Evolutionary conservation across 306 rosid species (phyloP), one percentile per base, ranked within the genome.

Genomic region (Fagus crenata): DNA sequence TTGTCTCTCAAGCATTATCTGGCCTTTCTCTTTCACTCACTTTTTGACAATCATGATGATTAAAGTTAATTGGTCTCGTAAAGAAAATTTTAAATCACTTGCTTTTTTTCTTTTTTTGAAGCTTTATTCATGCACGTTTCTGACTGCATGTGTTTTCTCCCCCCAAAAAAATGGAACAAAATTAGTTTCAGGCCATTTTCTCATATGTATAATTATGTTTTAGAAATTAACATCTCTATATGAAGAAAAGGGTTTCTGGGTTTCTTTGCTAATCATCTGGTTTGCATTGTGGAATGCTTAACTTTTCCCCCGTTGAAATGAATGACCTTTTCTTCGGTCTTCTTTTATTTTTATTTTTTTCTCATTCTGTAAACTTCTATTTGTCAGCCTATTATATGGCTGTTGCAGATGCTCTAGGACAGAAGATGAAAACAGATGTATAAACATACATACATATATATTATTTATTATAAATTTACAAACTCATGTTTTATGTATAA

Each of bases 1-100:
- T 76, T 37, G 71, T 54, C 82, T 77, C 67, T 79, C 71, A 73
- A 77, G 41, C 77, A 73, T 53, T 77, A 65, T 49, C 40, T 37
- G 46, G 70, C 54, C 40, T 37, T 53, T 71, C 51, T 77, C 60
- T 74, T 72, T 76, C 69, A 65, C 17, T 49, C 15, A 72, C 64
- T 67, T 35, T 67, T 74, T 77, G 43, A 49, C 37, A 61, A 67
- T 53, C 49, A 65, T 84, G 67, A 71, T 43, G 67, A 61, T 76
- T 64, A 39, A 65, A 67, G 71, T 40, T 63, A 42, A 35, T 2
- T n/a, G 71, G 11, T 33, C 46, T 17, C 49, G 8, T 17, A 39
- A 39, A 67, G 71, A 39, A 39, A 40, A 39, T 3, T 5, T 55
- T 42, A 6, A 35, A 76, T 22, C 18, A 61, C 3, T 6, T 1